Evolutionary conservation across 202 grass and related monocot species (phyloP).

Genomic region (Miscanthus sacchariflorus): DNA sequence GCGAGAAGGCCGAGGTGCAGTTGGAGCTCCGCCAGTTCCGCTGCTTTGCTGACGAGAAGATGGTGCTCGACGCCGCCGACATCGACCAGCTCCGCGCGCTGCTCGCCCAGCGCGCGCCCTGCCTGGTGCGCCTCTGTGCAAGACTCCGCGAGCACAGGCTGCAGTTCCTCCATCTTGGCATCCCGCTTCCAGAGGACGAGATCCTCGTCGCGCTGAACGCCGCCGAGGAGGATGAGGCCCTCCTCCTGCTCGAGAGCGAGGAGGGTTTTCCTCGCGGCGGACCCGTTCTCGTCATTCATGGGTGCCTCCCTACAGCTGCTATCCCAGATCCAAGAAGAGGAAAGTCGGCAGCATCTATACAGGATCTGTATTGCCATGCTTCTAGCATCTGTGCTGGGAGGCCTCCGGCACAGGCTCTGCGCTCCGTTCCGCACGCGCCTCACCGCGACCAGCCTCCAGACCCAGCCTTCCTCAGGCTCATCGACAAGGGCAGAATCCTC

Average conservation of each 20-base stretch:
- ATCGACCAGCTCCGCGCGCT: conserved; percentile 68
- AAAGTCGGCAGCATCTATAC: no score
- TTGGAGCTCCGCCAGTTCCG: conserved; percentile 99
- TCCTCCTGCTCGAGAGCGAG: conserved; percentile 49
- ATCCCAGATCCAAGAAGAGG: no score
- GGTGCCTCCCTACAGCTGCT: no score
- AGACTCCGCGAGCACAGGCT: conserved; percentile 64
- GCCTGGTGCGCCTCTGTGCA: conserved; percentile 43
- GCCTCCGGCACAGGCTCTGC: no score
- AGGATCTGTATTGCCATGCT: no score
- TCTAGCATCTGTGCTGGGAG: no score
- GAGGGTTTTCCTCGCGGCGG: no score
- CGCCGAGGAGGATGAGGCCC: conserved; percentile 32
- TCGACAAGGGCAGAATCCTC: no score
- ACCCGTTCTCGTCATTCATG: no score
- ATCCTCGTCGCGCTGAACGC: conserved; percentile 13
- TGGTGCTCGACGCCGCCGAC: conserved; percentile 82
- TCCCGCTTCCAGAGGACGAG: conserved; percentile 72
- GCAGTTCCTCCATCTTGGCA: conserved; percentile 69
- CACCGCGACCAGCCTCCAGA: no score
- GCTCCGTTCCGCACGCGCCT: no score
- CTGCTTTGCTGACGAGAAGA: conserved; percentile 95
- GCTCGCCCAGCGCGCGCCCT: conserved; percentile 60
- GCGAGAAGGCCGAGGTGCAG: conserved; percentile 91
- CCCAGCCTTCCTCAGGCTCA: no score